Evolutionary conservation across 805 yeast species (phyloP), one percentile per base, ranked within the genome.

Genomic region (Jamesozyma hellenica): DNA sequence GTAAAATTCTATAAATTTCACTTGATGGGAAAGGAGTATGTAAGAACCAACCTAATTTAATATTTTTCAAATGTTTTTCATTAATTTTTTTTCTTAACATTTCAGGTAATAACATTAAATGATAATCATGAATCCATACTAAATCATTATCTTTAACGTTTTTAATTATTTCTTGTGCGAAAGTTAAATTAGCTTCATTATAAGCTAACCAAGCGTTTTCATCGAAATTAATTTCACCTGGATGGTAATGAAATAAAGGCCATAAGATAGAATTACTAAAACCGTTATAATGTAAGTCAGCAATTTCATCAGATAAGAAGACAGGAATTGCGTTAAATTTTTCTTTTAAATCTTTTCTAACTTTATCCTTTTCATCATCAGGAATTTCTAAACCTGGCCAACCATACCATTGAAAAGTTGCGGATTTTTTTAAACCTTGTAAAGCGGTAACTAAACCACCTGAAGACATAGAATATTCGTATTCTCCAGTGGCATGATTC

Each of bases 1-100:
- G 98, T 51, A 92, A 68, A 41, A 94, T 88, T 57, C 99, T 71
- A 66, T 92, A 92, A 45, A 92, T 90, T 58, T 92, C 99, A 41
- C 94, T 80, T 10, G 95, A 83, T 12, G 99, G 99, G 74, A 92
- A 92, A 1, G 99, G 98, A 0, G 97, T 94, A 58, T 92, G 99
- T 47, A 92, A 67, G 64, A 92, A 92, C 66, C 87, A 94, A 1
- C 98, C 99, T 29, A 92, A 67, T 49, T 82, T 75, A 33, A 88
- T 78, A 51, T 80, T 75, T 35, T 65, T 58, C 23, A 69, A 56
- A 14, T 61, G 60, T 43, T 65, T 63, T 35, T 65, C 56, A 23
- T 58, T 64, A 40, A 86, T 67, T 44, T 72, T 75, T 38, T 72
- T 71, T 40, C 95, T 70, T 39, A 92, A 65, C 82, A 92, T 75